phyloP scores from a whole-genome alignment of 305 asterid genomes.

The Solanum hybrid region DNA sequence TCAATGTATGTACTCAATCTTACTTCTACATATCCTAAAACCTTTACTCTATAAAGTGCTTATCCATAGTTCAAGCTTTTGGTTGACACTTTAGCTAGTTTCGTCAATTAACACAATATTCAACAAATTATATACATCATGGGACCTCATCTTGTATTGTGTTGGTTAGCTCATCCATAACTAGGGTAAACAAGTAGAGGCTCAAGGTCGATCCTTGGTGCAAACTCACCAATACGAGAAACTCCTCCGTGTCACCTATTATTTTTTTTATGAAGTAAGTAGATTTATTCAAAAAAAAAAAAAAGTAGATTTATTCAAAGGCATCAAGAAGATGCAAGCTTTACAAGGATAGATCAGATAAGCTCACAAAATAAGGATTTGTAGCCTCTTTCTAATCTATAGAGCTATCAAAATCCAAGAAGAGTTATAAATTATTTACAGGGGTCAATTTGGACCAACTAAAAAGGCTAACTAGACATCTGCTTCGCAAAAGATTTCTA shows the following conservation, averaged over 20 bases:
- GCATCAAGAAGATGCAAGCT: too few relatives aligned
- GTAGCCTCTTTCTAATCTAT: too few relatives aligned
- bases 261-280: too few relatives aligned
- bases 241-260: neutral
- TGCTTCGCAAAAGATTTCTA: too few relatives aligned
- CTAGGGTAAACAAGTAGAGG: neutral
- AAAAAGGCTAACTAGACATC: too few relatives aligned
- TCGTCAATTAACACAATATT: neutral
- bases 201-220: neutral
- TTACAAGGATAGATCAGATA: too few relatives aligned
- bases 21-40: neutral
- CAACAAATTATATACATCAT: neutral
- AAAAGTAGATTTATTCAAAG: too few relatives aligned
- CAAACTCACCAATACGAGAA: neutral
- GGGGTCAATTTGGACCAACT: too few relatives aligned
- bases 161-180: neutral
- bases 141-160: neutral
- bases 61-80: neutral
- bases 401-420: too few relatives aligned
- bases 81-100: neutral
- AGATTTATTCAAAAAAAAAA: too few relatives aligned
- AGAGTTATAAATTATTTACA: too few relatives aligned
- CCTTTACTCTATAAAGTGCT: neutral
- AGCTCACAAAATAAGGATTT: too few relatives aligned
- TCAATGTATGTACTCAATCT: neutral